phyloP scores from a whole-genome alignment of 2,329 filamentous ascomycete species.

The Colletotrichum eleusines region DNA sequence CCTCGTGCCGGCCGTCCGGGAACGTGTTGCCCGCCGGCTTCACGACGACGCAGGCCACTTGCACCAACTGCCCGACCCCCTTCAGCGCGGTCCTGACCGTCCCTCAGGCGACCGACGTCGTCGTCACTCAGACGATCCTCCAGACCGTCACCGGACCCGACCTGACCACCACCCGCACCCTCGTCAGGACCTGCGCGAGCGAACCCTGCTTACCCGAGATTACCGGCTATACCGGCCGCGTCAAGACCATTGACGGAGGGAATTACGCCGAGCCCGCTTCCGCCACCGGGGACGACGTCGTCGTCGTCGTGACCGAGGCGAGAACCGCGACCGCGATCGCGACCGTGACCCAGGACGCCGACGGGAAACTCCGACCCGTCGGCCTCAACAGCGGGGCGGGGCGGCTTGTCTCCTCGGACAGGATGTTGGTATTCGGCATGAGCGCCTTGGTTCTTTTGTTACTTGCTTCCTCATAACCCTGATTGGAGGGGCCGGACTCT shows the following conservation, averaged over 20 bases:
- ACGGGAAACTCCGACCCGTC: not conserved
- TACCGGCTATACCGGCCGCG: slow-evolving; percentile 11
- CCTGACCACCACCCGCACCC: slow-evolving; percentile 23
- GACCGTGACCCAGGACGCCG: slow-evolving; percentile 19
- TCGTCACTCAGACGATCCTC: slow-evolving; percentile 22
- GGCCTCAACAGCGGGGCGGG: slow-evolving; percentile 34
- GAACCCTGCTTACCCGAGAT: slow-evolving; percentile 21
- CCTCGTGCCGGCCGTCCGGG: slow-evolving; percentile 24
- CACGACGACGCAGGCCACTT: slow-evolving; percentile 31
- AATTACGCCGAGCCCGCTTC: slow-evolving; percentile 12
- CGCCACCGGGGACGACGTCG: slow-evolving; percentile 8
- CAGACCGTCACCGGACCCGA: slow-evolving; percentile 18
- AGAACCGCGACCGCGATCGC: slow-evolving; percentile 28
- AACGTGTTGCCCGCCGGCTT: slow-evolving; percentile 30
- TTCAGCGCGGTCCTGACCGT: slow-evolving; percentile 35
- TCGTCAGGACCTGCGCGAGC: slow-evolving; percentile 25
- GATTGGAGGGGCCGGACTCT: not conserved
- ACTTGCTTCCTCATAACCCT: slow-evolving; percentile 20
- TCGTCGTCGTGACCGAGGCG: slow-evolving; percentile 18
- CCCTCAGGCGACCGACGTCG: slow-evolving; percentile 17
- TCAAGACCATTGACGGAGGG: slow-evolving; percentile 23
- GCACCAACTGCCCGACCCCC: slow-evolving; percentile 28
- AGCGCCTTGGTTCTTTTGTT: slow-evolving; percentile 24
- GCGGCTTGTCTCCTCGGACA: slow-evolving; percentile 26
- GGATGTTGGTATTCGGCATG: slow-evolving; percentile 4